These are phyloP conservation scores for Andrographis paniculata DNA, from an alignment of 305 asterid species.

Conservation along the genomic window DNA sequence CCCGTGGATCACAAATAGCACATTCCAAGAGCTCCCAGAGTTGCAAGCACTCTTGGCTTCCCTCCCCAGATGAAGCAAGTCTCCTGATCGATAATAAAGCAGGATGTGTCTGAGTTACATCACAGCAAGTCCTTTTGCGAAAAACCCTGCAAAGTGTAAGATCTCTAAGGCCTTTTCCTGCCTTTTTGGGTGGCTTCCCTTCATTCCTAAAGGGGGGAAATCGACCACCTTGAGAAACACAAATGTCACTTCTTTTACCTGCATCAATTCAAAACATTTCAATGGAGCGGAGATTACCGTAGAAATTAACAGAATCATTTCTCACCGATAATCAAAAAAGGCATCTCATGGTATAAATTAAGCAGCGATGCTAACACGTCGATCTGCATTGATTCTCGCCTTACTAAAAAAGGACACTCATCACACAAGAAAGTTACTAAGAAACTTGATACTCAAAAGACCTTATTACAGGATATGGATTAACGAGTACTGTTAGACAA, in stretches of 20 bases:
- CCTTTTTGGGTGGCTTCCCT: constrained; percentile 80
- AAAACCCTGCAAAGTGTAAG: constrained; percentile 83
- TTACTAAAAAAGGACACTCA: too few relatives aligned
- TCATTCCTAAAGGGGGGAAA: constrained; percentile 64
- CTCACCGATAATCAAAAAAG: too few relatives aligned
- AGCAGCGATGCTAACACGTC: too few relatives aligned
- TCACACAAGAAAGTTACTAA: too few relatives aligned
- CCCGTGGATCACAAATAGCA: constrained; percentile 82
- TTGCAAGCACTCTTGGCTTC: constrained; percentile 85
- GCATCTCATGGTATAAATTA: too few relatives aligned
- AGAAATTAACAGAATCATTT: too few relatives aligned
- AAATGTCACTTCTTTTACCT: constrained; percentile 65
- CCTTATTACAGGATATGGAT: too few relatives aligned
- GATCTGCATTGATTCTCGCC: too few relatives aligned
- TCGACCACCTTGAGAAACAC: constrained; percentile 90
- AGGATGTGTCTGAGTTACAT: constrained; percentile 78
- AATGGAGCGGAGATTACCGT: too few relatives aligned
- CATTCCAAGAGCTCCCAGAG: constrained; percentile 94
- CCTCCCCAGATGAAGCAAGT: constrained; percentile 89
- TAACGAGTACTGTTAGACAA: too few relatives aligned
- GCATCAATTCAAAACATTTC: constrained; percentile 22
- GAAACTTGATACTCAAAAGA: too few relatives aligned
- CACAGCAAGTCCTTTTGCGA: constrained; percentile 87
- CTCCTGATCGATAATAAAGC: constrained; percentile 74
- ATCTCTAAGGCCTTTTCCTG: constrained; percentile 74